A percentile compares a stretch with the other conserved stretches of the same genome.
Evolutionary conservation across 495 filamentous ascomycete species (phyloP).

Genomic region (Penicillium coffeae): DNA sequence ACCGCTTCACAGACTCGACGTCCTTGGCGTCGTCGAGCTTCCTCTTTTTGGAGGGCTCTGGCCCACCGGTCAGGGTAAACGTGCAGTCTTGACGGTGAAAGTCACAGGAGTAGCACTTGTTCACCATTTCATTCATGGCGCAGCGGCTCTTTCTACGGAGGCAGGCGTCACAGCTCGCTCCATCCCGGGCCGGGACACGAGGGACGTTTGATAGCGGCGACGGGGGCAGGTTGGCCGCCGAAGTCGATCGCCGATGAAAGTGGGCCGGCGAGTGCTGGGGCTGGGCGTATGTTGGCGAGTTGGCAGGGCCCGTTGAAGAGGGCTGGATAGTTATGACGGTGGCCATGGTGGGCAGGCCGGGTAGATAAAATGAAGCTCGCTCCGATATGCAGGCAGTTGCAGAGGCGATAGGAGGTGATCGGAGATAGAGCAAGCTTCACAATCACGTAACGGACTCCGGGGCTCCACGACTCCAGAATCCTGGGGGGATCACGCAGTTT

Average conservation of each 20-base stretch:
- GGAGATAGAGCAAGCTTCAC: constrained; percentile 11
- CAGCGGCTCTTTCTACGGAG: constrained; percentile 81
- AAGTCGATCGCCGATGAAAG: constrained; percentile 24
- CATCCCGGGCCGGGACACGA: constrained; percentile 36
- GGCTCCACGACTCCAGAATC: constrained; percentile 1
- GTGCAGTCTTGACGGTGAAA: constrained; percentile 54
- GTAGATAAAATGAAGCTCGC: background rate
- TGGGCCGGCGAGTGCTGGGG: constrained; percentile 23
- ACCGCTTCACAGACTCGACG: constrained; percentile 44
- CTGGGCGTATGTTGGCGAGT: constrained; percentile 25
- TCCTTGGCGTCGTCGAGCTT: constrained; percentile 48
- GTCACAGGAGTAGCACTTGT: constrained; percentile 51
- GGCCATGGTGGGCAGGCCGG: constrained; percentile 27
- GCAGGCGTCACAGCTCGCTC: constrained; percentile 73
- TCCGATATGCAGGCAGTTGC: constrained; percentile 1
- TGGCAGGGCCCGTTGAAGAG: constrained; percentile 28
- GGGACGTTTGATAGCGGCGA: constrained; percentile 26
- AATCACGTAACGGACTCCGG: constrained; percentile 15
- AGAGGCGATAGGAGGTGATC: background rate
- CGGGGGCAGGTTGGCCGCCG: constrained; percentile 28
- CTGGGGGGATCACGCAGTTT: constrained; percentile 7
- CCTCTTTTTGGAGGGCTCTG: constrained; percentile 69
- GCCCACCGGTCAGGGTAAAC: constrained; percentile 41
- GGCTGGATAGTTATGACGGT: constrained; percentile 46
- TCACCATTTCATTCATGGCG: constrained; percentile 67